Base-by-base conservation (phyloP, 805 yeast species). In the Teunomyces aglyptinius region DNA sequence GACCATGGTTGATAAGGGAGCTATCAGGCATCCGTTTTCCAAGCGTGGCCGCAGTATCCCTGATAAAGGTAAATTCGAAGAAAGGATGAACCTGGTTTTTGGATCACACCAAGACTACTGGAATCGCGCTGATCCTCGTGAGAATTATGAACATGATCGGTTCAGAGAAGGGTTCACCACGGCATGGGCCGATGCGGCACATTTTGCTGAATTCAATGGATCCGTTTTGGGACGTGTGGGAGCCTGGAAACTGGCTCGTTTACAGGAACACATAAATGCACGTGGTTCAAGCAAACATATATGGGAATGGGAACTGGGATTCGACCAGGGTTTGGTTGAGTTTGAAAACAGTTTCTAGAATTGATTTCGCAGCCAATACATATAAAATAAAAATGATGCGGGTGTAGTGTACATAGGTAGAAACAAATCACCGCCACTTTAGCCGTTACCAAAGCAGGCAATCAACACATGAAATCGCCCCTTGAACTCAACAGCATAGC, bases 261-360 rank as follows among this genome's bases (percentile, higher is more conserved):
- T 77, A 27, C 59, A 58, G 2, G 87, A 89, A 56, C 96, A 91
- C 62, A 57, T 80, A 18, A 53, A 64, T 8, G 59, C 65, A 6
- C 76, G 78, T 51, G 94, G 94, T 5, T 56, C 67, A 5, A 76
- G 84, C 55, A 70, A 70, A 11, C 78, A 73, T 58, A 46, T 82
- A 44, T 92, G 97, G 96, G 96, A 87, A 64, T 92, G 89, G 86
- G 89, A 85, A 22, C 95, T 86, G 55, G 97, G 96, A 0, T 90
- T 80, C 58, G 80, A 78, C 42, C 76, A 77, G 40, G 97, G 89
- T 0, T 54, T 80, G 28, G 63, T 65, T 31, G 73, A 72, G 42
- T 82, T 75, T 34, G 28, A 18, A 12, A 20, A 33, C 19, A 31
- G 38, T 24, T 11, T 33, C 5, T 36, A 20, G 39, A 6, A 6